Evolutionary conservation across 768 basidiomycete species (phyloP).

Genomic region (Trametes villosa): DNA sequence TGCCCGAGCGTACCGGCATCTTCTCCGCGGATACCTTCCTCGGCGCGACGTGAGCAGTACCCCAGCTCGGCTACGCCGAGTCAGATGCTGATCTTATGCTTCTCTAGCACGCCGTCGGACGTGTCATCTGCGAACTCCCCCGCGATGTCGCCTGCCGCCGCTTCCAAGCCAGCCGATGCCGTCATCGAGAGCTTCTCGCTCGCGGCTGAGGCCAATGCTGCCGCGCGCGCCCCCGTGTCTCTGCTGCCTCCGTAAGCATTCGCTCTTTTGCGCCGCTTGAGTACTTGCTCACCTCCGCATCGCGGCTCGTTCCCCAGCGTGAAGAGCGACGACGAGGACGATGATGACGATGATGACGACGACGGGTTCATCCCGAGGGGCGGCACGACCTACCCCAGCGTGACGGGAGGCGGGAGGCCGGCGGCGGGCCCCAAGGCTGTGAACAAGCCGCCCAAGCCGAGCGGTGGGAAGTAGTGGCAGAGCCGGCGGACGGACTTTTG

Average conservation of each 20-base stretch:
- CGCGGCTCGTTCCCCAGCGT: neutral
- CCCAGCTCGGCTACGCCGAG: neutral
- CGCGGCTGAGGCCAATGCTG: neutral
- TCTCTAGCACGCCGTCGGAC: neutral
- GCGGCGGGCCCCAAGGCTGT: no score
- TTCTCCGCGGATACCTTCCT: neutral
- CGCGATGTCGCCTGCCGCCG: neutral
- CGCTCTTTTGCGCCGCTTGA: no score
- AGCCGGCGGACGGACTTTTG: no score
- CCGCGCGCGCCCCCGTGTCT: no score
- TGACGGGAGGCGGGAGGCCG: neutral
- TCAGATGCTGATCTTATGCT: neutral
- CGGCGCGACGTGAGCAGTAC: neutral
- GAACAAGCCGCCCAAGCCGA: no score
- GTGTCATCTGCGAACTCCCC: neutral
- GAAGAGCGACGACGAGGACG: conserved; percentile 7
- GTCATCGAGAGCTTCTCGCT: neutral
- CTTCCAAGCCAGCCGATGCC: neutral
- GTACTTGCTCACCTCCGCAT: neutral
- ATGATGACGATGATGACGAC: conserved; percentile 8
- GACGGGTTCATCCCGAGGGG: conserved; percentile 4
- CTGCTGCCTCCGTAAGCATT: no score
- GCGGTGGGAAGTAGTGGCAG: neutral
- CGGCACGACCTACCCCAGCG: neutral
- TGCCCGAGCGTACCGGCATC: neutral